Percentiles rank a stretch among this genome's conserved stretches.
phyloP scores from a whole-genome alignment of 2,329 filamentous ascomycete species.

The Parastagonospora avenae region DNA sequence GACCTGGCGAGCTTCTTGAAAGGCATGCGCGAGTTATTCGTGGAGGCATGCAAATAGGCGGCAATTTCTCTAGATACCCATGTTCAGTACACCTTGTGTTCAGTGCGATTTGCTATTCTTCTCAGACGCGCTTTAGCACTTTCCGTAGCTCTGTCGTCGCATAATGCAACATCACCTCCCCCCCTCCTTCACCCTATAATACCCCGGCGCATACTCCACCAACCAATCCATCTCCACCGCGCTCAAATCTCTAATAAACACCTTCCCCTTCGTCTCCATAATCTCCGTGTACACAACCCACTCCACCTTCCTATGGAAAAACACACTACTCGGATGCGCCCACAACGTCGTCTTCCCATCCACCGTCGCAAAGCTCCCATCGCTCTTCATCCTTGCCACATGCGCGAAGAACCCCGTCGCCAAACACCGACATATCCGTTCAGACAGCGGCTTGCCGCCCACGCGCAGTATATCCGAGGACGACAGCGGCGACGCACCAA shows the following conservation, averaged over 20 bases:
- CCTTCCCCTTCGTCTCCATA: conserved; percentile 86
- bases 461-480: conserved; percentile 44
- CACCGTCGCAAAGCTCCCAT: conserved; percentile 89
- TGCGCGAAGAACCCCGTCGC: conserved; percentile 92
- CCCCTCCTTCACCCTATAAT: conserved; percentile 40
- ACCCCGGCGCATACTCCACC: conserved; percentile 83
- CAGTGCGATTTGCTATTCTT: neutral
- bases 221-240: conserved; percentile 95
- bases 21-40: conserved; percentile 80
- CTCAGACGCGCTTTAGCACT: no score
- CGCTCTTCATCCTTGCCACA: conserved; percentile 89
- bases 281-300: conserved; percentile 97
- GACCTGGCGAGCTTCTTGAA: conserved; percentile 76
- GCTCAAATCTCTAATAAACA: conserved; percentile 87
- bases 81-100: neutral
- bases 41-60: conserved; percentile 56
- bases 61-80: conserved; percentile 6
- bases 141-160: no score
- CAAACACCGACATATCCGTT: conserved; percentile 82
- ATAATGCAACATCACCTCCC: conserved; percentile 4
- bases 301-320: conserved; percentile 96
- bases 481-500: conserved; percentile 60
- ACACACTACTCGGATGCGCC: conserved; percentile 88
- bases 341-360: conserved; percentile 77
- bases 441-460: conserved; percentile 60